Percentiles rank a stretch among this genome's conserved stretches.
phyloP scores from a whole-genome alignment of 2,329 filamentous ascomycete genomes.

The Bipolaris oryzae region DNA sequence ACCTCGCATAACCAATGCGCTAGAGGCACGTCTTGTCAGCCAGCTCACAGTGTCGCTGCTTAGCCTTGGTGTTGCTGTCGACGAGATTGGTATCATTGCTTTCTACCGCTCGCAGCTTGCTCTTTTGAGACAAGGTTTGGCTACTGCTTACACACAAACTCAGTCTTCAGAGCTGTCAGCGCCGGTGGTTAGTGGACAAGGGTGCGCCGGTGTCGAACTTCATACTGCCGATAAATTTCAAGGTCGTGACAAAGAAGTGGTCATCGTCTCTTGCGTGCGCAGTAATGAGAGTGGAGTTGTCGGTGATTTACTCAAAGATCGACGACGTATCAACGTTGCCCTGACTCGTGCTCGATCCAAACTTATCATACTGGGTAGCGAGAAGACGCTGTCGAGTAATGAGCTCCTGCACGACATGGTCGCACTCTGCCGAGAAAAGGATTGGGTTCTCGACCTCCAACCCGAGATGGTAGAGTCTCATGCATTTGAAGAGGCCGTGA shows the following conservation, averaged over 20 bases:
- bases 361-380: constrained; percentile 84
- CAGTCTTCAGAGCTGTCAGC: constrained; percentile 53
- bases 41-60: constrained; percentile 84
- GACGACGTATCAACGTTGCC: constrained; percentile 92
- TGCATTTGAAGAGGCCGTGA: constrained; percentile 65
- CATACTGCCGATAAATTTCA: constrained; percentile 98
- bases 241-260: constrained; percentile 91
- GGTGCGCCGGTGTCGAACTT: constrained; percentile 72
- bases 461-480: constrained; percentile 69
- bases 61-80: constrained; percentile 72
- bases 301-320: constrained; percentile 90
- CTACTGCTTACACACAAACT: constrained; percentile 54
- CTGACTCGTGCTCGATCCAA: constrained; percentile 94
- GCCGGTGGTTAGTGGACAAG: constrained; percentile 17
- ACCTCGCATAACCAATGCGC: constrained; percentile 83
- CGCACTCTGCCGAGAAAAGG: constrained; percentile 72
- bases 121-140: constrained; percentile 75
- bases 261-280: constrained; percentile 85
- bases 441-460: constrained; percentile 81
- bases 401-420: constrained; percentile 81
- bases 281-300: constrained; percentile 82
- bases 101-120: constrained; percentile 94
- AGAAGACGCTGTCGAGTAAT: constrained; percentile 70
- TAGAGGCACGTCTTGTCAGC: constrained; percentile 77
- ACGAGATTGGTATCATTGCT: constrained; percentile 91